A percentile compares a stretch with the other conserved stretches of the same genome.
Evolutionary conservation across 208 protist species (phyloP).

Genomic region (Acanthamoeba divionensis): DNA sequence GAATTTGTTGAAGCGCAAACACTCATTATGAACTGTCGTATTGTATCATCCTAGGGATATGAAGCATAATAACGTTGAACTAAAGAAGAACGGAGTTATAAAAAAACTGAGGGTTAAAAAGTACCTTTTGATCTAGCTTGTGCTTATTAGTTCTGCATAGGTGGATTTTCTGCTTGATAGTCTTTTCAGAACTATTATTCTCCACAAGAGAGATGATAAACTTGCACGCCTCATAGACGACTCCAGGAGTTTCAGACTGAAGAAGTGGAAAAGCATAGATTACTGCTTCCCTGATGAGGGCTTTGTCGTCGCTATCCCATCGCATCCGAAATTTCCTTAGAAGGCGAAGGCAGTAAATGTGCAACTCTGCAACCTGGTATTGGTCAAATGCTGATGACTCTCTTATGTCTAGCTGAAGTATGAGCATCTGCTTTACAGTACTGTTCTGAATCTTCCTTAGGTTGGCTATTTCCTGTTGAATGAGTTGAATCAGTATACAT

Average conservation of each 20-base stretch:
- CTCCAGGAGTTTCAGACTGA: neutral
- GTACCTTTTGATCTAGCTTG: neutral
- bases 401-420: conserved; percentile 11
- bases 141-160: neutral
- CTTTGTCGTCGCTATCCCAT: conserved; percentile 19
- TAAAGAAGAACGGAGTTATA: neutral
- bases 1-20: neutral
- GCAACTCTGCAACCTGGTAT: conserved; percentile 14
- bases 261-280: conserved; percentile 36
- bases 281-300: conserved; percentile 48
- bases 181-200: neutral
- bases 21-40: conserved; percentile 37
- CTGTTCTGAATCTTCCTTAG: neutral
- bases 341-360: conserved; percentile 19
- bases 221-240: conserved; percentile 9
- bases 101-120: neutral
- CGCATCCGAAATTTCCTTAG: neutral
- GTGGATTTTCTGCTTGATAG: conserved; percentile 9
- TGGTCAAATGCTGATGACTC: conserved; percentile 28
- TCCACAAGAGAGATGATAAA: conserved; percentile 26
- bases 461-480: neutral
- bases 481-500: too few species aligned
- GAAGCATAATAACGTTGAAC: neutral
- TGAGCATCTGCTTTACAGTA: neutral
- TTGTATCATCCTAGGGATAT: neutral